A percentile compares a stretch with the other conserved stretches of the same genome.
These are phyloP conservation scores for Pelargonium nanum DNA, from an alignment of 345 rosid genomes.

Conservation along the genomic window DNA sequence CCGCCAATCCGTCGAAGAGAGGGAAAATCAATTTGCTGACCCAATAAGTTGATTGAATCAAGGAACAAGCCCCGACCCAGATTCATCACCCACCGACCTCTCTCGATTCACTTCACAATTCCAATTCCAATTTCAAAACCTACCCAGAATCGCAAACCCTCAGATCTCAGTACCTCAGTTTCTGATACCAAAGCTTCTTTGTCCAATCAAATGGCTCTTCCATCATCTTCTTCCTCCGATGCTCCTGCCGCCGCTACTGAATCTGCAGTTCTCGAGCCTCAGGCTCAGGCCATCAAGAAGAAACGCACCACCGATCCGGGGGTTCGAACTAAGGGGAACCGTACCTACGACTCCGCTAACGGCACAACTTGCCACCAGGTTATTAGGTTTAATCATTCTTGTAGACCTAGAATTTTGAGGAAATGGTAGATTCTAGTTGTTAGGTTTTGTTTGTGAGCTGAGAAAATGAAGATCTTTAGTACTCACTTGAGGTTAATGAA, in stretches of 20 bases:
- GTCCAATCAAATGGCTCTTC: neutral
- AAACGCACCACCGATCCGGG: neutral
- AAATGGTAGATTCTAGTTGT: neutral
- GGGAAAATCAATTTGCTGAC: neutral
- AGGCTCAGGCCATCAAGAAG: neutral
- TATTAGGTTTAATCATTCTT: too few relatives aligned
- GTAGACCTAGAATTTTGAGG: too few relatives aligned
- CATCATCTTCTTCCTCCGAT: neutral
- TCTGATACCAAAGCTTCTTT: neutral
- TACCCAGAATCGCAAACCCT: neutral
- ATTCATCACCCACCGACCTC: neutral
- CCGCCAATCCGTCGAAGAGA: neutral
- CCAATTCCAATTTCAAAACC: neutral
- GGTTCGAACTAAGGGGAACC: neutral
- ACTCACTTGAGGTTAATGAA: too few relatives aligned
- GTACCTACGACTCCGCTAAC: neutral
- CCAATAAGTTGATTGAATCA: too few relatives aligned
- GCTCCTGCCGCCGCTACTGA: neutral
- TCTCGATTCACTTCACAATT: neutral
- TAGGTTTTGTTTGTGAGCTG: neutral
- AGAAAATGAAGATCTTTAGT: neutral
- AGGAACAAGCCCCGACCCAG: neutral
- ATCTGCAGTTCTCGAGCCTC: neutral
- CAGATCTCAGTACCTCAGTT: neutral
- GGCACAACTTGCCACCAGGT: neutral